Percentiles rank a stretch among this genome's conserved stretches.
Conservation (phyloP, 495 filamentous ascomycete species). For the Glarea lozoyensis region DNA sequence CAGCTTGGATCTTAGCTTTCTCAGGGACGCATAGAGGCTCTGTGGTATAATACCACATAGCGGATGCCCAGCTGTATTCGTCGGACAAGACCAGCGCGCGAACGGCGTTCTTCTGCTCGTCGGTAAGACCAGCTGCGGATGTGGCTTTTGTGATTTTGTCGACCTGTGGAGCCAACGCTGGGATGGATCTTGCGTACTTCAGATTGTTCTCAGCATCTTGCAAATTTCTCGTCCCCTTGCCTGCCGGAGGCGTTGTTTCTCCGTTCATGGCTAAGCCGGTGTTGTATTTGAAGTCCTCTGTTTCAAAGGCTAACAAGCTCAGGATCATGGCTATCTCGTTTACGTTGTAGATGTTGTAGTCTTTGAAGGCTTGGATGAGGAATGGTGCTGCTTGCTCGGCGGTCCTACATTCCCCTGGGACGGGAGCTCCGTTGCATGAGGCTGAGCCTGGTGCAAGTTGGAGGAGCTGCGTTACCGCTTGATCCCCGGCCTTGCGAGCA, state of each 20-base stretch:
- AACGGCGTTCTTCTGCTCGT: conserved; percentile 34
- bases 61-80: conserved; percentile 62
- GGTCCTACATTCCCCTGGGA: conserved; percentile 54
- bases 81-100: conserved; percentile 50
- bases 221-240: conserved; percentile 82
- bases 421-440: conserved; percentile 8
- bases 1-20: conserved; percentile 39
- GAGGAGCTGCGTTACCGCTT: conserved; percentile 10
- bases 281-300: conserved; percentile 57
- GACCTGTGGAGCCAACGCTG: conserved; percentile 33
- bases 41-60: conserved; percentile 63
- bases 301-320: conserved; percentile 59
- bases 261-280: conserved; percentile 51
- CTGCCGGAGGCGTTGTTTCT: conserved; percentile 52
- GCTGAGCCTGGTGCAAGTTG: conserved; percentile 15
- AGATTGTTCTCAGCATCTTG: conserved; percentile 51
- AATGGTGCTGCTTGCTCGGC: conserved; percentile 51
- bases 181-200: conserved; percentile 52
- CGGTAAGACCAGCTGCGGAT: conserved; percentile 17
- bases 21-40: conserved; percentile 57
- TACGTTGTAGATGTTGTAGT: conserved; percentile 42
- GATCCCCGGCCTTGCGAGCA: conserved; percentile 1
- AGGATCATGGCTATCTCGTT: conserved; percentile 57
- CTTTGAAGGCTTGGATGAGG: conserved; percentile 44
- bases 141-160: conserved; percentile 23